Base-by-base conservation (phyloP, 108 stramenopile genomes). In the Chaetoceros muelleri region DNA sequence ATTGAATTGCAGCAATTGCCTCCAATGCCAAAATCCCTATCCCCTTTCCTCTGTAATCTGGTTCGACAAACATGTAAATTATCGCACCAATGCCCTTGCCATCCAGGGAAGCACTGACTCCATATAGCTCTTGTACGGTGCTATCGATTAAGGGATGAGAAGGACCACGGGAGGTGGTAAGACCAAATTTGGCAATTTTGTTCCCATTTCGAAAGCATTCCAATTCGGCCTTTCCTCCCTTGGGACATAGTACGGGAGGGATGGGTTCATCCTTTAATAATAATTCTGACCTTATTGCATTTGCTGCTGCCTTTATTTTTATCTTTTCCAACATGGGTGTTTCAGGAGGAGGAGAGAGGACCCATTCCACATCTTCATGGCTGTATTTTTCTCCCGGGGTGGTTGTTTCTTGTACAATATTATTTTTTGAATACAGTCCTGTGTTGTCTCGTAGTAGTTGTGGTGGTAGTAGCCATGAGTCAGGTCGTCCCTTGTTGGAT, bases 61-160 rank as follows among this genome's bases (percentile, higher is more conserved):
- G 78, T 60, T 90, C 84, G 0, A 85, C 82, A 50, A 75, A 84
- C 82, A 90, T 86, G 74, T 82, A 90, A 25, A 90, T 80, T 8
- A 90, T 82, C 21, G 88, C 88, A 1, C 62, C 83, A 22, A 72
- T 63, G 2, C 79, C 63, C 5, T 72, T 67, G 2, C 65, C 55
- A 48, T 53, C 52, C 16, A 60, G 53, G 17, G 54, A 58, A 20
- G 52, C 48, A 26, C 69, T 48, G 22, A 81, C 64, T 0, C 70
- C 75, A 57, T 79, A 83, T 20, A 72, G 8, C 30, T 82, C 75
- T 46, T 73, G 31, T n/a, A 89, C 70, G 48, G 87, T 79, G 65
- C 78, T 70, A 26, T 79, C 75, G 55, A 89, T 82, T 50, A 50
- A 48, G 29, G 70, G 53, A 48, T 62, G 67, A 2, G 75, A 62